Conservation (phyloP, 1,284 basidiomycete species). For the Ceratobasidium sp. region DNA sequence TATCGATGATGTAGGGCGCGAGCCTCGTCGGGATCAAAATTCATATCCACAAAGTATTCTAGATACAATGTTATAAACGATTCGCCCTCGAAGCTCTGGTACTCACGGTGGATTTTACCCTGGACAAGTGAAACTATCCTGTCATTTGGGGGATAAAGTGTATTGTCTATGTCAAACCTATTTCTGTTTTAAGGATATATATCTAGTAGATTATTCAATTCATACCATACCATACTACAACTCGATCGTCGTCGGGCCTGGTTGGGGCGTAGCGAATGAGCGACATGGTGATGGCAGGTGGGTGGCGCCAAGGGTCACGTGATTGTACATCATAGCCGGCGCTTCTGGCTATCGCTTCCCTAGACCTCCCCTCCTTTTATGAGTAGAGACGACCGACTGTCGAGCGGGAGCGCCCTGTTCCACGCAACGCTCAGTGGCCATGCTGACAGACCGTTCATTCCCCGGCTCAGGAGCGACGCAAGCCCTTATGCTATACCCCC, state of each 20-base stretch:
- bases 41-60: slow-evolving; percentile 81
- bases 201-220: not conserved
- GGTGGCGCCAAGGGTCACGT: slow-evolving; percentile 16
- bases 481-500: slow-evolving; percentile 18
- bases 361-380: slow-evolving; percentile 14
- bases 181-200: too few relatives aligned
- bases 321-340: slow-evolving; percentile 11
- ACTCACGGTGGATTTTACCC: slow-evolving; percentile 73
- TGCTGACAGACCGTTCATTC: slow-evolving; percentile 36
- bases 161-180: slow-evolving; percentile 87
- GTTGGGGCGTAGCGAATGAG: slow-evolving; percentile 29
- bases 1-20: slow-evolving; percentile 75
- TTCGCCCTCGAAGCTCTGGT: slow-evolving; percentile 8
- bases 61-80: not conserved
- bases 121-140: slow-evolving; percentile 82
- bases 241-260: slow-evolving; percentile 14
- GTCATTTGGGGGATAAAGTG: slow-evolving; percentile 77
- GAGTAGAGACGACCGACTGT: slow-evolving; percentile 27
- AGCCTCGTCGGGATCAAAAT: slow-evolving; percentile 73
- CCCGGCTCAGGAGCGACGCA: slow-evolving; percentile 29
- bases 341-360: slow-evolving; percentile 19
- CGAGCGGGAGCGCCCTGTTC: slow-evolving; percentile 38
- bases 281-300: slow-evolving; percentile 28
- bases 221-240: slow-evolving; percentile 12
- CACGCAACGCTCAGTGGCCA: slow-evolving; percentile 38